Evolutionary conservation across 2,329 filamentous ascomycete species (phyloP), one percentile per base, ranked within the genome.

Genomic region (Claviceps paspali): DNA sequence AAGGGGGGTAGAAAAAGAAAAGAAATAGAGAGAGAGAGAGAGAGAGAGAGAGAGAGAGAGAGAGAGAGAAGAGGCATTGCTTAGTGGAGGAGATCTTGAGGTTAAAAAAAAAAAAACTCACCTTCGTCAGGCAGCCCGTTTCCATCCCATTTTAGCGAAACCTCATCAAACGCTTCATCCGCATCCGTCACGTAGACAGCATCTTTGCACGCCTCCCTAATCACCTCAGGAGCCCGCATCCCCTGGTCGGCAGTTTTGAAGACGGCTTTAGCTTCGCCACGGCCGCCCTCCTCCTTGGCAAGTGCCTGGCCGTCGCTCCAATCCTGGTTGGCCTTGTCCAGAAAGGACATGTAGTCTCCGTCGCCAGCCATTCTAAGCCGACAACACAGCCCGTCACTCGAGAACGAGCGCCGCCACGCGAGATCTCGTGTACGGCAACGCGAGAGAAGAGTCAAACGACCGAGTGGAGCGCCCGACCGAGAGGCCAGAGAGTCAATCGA

Each of bases 281-380:
- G 47, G 12, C 7, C 40, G 43, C n/a, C 41, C 36, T 43, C 44
- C 45, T 29, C 45, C 38, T 35, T 43, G 19, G 26, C 36, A 15
- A 11, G 34, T 8, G 38, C 39, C 33, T 44, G 41, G 8, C 52
- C 41, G 39, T 75, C 70, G 54, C 75, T 78, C 14, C 81, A 78
- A 53, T 86, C 79, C 50, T 76, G 65, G 62, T 93, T 93, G 38
- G 85, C 84, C 64, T 91, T 91, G 54, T 91, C 71, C 40, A 95
- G 67, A 54, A 95, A 94, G 41, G 79, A 67, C 59, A 77, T 73
- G 65, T 94, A 95, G 43, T 82, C 80, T 43, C 82, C 76, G 66
- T 94, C 85, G 38, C 76, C 79, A 6, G 76, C 73, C 79, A 83
- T 84, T 12, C 39, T 64, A 15, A 47, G 18, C 21, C 14, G 23